A percentile compares a stretch with the other conserved stretches of the same genome.
These are phyloP conservation scores for Fusarium foetens DNA, from an alignment of 2,329 filamentous ascomycete species.

Conservation along the genomic window DNA sequence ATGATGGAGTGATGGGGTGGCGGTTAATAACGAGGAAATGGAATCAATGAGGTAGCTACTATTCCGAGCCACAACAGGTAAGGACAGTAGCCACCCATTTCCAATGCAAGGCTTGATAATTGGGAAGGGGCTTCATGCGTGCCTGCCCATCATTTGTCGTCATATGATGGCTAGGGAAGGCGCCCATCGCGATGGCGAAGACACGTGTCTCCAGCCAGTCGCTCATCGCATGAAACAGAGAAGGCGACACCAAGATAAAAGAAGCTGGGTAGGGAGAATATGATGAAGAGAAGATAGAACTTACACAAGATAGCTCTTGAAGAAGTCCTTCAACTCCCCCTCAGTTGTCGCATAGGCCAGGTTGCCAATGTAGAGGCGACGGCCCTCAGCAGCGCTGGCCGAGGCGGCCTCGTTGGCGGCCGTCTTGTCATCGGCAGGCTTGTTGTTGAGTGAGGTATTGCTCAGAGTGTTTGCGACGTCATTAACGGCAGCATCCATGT, in stretches of 20 bases:
- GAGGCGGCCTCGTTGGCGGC: conserved; percentile 89
- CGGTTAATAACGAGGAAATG: not conserved
- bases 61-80: not conserved
- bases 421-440: conserved; percentile 64
- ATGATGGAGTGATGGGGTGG: not conserved
- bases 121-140: conserved; percentile 8
- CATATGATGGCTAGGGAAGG: conserved; percentile 15
- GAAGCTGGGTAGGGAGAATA: not conserved
- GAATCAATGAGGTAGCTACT: not conserved
- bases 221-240: not conserved
- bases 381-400: conserved; percentile 97
- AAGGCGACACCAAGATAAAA: not conserved
- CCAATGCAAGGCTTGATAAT: conserved; percentile 1
- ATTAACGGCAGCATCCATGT: conserved; percentile 74
- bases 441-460: conserved; percentile 73
- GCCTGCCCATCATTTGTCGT: conserved; percentile 20
- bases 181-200: conserved; percentile 24
- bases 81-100: not conserved
- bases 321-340: conserved; percentile 99
- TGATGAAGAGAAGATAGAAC: conserved; percentile 54
- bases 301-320: conserved; percentile 99
- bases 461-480: conserved; percentile 79
- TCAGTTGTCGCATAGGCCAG: conserved; percentile 99
- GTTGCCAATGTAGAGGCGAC: conserved; percentile 99
- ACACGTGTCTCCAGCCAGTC: conserved; percentile 42